These are phyloP conservation scores for Aspergillus biplanus DNA, from an alignment of 495 filamentous ascomycete species.

Conservation along the genomic window DNA sequence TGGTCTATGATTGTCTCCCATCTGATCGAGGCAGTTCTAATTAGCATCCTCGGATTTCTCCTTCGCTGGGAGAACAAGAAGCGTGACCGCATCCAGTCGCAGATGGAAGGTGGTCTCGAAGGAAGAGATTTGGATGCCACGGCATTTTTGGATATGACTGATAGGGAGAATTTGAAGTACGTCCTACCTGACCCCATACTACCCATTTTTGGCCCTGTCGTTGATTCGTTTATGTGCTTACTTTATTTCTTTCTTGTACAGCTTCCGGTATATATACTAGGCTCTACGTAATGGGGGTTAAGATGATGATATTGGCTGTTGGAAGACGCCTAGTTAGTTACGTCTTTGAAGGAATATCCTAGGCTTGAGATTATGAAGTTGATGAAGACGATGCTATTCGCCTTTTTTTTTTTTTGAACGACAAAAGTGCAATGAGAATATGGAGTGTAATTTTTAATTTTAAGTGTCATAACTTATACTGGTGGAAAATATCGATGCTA, in stretches of 20 bases:
- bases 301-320: not conserved
- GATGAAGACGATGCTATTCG: too few species aligned
- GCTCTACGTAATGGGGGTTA: not conserved
- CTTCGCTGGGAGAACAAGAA: constrained; percentile 60
- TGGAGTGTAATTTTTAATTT: too few species aligned
- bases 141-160: constrained; percentile 64
- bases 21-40: constrained; percentile 54
- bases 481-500: too few species aligned
- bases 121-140: constrained; percentile 57
- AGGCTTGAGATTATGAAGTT: too few species aligned
- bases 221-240: not conserved
- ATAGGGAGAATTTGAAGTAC: constrained; percentile 61
- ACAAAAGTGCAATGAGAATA: too few species aligned
- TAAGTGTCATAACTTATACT: too few species aligned
- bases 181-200: constrained; percentile 1
- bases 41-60: constrained; percentile 49
- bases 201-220: not conserved
- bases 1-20: constrained; percentile 67
- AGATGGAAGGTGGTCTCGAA: constrained; percentile 50
- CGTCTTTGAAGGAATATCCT: too few species aligned
- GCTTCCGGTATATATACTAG: constrained; percentile 17
- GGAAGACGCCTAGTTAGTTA: too few species aligned
- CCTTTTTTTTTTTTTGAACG: too few species aligned
- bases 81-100: constrained; percentile 55
- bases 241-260: not conserved